Base-by-base conservation (phyloP, 345 rosid genomes). In the Salix viminalis region DNA sequence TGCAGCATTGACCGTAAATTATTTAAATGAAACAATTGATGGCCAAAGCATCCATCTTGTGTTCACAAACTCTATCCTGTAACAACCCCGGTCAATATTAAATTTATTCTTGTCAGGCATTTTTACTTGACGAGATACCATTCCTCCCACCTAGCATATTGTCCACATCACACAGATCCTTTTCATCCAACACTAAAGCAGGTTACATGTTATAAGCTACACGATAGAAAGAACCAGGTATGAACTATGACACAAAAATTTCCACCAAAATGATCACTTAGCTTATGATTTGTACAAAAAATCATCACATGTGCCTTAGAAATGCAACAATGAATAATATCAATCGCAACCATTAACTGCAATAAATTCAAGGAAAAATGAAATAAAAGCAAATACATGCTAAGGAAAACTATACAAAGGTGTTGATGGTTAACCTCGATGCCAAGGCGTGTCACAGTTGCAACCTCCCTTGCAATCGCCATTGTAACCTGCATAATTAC, bases 391-490 rank as follows among this genome's bases (percentile, higher is more conserved):
- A 74, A 52, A 28, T 46, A 74, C 56, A 44, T 70, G 32, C 23
- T 44, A 24, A 69, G 80, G 36, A 62, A 58, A 75, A 6, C 24
- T 14, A 44, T 12, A 75, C 36, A 71, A 68, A 67, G 50, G 26
- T 42, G 30, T n/a, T 37, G 14, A 44, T 69, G 52, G 72, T 70
- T 79, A 66, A 89, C 98, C 98, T 95, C 97, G 72, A 93, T 85
- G 75, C 99, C 99, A 70, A 93, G 88, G 74, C 93, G 92, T 72
- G 91, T 90, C 64, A 93, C 97, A 44, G 92, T 85, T 71, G 99
- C 98, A 68, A 95, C 97, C 84, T 93, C 99, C 84, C 94, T 93
- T 26, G 99, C 98, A 79, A 93, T 91, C 41, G 96, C 82, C 99
- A 95, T 93, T 66, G 99, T 91, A 75, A 95, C 76, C 99, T 95